phyloP scores from a whole-genome alignment of 73 alveolate species.

The Diophrys sp. region DNA sequence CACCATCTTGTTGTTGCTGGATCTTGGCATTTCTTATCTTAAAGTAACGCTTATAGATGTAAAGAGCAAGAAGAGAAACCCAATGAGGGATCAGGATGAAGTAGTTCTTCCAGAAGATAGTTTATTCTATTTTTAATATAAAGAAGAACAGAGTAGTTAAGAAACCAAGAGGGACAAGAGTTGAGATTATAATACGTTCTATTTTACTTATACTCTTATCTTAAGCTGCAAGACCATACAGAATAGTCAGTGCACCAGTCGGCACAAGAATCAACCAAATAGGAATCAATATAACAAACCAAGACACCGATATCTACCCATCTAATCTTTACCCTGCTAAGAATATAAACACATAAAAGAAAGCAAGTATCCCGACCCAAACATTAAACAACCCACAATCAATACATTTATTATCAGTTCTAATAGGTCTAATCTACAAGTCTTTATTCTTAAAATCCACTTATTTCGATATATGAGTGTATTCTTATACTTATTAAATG shows the following conservation, averaged over 20 bases:
- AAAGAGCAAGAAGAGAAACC: no score
- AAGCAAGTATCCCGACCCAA: background rate
- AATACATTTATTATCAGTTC: background rate
- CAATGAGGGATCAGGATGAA: no score
- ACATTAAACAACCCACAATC: background rate
- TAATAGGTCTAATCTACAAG: background rate
- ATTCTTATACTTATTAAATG: no score
- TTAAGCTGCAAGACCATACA: background rate
- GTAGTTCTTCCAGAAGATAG: background rate
- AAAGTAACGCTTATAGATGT: no score
- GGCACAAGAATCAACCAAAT: background rate
- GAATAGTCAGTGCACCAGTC: background rate
- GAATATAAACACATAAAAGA: no score
- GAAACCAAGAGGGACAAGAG: background rate
- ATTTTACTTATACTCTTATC: background rate
- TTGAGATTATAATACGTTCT: no score
- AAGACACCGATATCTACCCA: background rate
- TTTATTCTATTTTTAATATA: background rate
- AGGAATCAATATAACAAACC: background rate
- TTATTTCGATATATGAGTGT: no score
- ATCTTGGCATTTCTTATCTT: no score
- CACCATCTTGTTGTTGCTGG: no score
- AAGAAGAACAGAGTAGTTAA: no score
- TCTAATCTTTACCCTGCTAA: background rate
- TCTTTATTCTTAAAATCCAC: background rate